Percentiles rank a stretch among this genome's conserved stretches.
Evolutionary conservation across 352 stramenopile genomes (phyloP).

Genomic region (Heterotrichella gracilis): DNA sequence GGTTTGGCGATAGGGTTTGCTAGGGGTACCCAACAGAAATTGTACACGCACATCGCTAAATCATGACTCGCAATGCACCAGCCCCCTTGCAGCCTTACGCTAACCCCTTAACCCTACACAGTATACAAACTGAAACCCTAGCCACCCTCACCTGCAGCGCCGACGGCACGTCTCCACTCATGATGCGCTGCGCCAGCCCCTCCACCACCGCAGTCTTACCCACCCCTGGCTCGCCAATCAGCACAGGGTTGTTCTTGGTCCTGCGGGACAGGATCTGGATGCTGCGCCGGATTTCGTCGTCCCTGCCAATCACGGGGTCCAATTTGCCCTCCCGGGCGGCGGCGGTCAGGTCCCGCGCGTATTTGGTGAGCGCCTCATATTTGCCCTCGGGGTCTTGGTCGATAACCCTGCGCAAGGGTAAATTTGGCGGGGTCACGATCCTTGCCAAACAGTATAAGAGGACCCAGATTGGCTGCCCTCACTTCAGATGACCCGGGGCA

Average conservation of each 20-base stretch:
- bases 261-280: conserved; percentile 68
- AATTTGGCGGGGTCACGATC: background rate
- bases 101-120: no score
- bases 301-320: conserved; percentile 79
- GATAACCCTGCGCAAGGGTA: no score
- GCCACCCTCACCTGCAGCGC: no score
- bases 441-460: conserved; percentile 3
- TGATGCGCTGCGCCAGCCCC: conserved; percentile 70
- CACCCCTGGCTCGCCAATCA: conserved; percentile 78
- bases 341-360: conserved; percentile 63
- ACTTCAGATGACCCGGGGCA: background rate
- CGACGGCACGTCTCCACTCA: conserved; percentile 68
- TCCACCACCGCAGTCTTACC: conserved; percentile 67
- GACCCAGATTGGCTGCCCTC: background rate
- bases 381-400: conserved; percentile 1
- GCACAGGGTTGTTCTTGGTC: conserved; percentile 88
- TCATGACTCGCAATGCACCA: conserved; percentile 11
- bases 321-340: conserved; percentile 63
- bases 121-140: no score
- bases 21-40: no score
- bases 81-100: no score
- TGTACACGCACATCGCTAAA: no score
- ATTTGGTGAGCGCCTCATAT: conserved; percentile 32
- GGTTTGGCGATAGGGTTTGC: no score
- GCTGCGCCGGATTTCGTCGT: conserved; percentile 69